Evolutionary conservation across 805 yeast species (phyloP), one percentile per base, ranked within the genome.

Genomic region (Nakazawaea ishiwadae): DNA sequence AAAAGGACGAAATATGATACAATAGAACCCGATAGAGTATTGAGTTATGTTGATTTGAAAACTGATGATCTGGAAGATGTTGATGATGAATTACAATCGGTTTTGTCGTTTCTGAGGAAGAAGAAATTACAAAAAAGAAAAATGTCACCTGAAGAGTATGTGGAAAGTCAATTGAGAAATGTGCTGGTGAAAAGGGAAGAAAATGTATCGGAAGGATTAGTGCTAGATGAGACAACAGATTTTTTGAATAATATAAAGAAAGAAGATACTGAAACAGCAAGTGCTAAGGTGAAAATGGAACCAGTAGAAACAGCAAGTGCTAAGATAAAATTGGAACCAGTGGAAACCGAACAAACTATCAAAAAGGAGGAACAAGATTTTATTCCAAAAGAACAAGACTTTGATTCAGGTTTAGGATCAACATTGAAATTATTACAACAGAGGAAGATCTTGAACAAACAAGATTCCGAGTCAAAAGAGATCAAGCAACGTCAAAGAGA

Each of bases 161-260:
- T 18, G 5, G 29, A 9, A 26, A n/a, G n/a, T n/a, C n/a, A 17
- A 15, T 18, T 17, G 17, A 29, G 27, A 15, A 24, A n/a, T 12
- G 24, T 9, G 7, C 5, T 5, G 6, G 30, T 21, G 11, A 40
- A 27, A 6, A 35, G 31, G 17, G 49, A 48, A 18, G 47, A 51
- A 10, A 40, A 28, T 37, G 39, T 45, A 20, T 38, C 38, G 11
- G 45, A 14, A 7, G 60, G 58, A 6, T 37, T 59, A 14, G 40
- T 51, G 1, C 46, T 66, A 16, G 63, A 64, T 48, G 73, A 67
- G 37, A 63, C 55, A 15, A 41, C 55, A 2, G 69, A 65, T 35
- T 67, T 68, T 40, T 48, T 68, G 37, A 50, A 51, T n/a, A 40
- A 51, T 1, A 42, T 58, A 1, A 54, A 53, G 45, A 48, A 47